phyloP scores from a whole-genome alignment of 805 yeast species.

The Lachancea waltii region DNA sequence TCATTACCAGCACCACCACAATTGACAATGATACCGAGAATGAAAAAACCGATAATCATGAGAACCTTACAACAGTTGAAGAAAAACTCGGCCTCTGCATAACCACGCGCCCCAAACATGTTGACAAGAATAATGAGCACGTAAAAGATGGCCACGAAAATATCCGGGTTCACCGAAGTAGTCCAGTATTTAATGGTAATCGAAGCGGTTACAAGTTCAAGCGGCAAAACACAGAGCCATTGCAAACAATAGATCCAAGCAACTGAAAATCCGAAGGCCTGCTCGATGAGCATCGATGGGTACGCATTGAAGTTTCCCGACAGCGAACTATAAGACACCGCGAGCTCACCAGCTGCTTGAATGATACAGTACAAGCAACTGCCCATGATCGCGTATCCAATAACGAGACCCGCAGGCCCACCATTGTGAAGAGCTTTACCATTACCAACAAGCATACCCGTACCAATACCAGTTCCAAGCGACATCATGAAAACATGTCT shows the following conservation, averaged over 20 bases:
- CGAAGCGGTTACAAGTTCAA: conserved; percentile 59
- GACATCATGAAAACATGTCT: conserved; percentile 69
- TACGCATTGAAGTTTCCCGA: conserved; percentile 61
- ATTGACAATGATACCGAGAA: conserved; percentile 42
- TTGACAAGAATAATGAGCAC: conserved; percentile 41
- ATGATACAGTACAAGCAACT: conserved; percentile 53
- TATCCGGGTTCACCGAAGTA: conserved; percentile 46
- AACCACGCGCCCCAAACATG: conserved; percentile 49
- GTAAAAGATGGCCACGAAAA: conserved; percentile 49
- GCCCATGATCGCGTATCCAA: conserved; percentile 54
- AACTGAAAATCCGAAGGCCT: conserved; percentile 51
- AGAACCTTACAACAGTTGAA: conserved; percentile 61
- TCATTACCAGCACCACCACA: conserved; percentile 37
- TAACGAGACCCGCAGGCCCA: conserved; percentile 45
- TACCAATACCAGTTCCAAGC: conserved; percentile 80
- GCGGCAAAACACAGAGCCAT: conserved; percentile 56
- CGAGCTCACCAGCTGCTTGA: conserved; percentile 61
- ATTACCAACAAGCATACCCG: conserved; percentile 58
- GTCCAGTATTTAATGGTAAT: conserved; percentile 58
- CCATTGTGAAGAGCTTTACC: conserved; percentile 42
- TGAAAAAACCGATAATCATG: conserved; percentile 53
- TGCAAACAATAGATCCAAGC: conserved; percentile 60
- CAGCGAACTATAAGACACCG: conserved; percentile 50
- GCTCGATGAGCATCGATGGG: conserved; percentile 49
- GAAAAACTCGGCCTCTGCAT: conserved; percentile 58